Evolutionary conservation across 768 basidiomycete species (phyloP).

Genomic region (Trametes elegans): DNA sequence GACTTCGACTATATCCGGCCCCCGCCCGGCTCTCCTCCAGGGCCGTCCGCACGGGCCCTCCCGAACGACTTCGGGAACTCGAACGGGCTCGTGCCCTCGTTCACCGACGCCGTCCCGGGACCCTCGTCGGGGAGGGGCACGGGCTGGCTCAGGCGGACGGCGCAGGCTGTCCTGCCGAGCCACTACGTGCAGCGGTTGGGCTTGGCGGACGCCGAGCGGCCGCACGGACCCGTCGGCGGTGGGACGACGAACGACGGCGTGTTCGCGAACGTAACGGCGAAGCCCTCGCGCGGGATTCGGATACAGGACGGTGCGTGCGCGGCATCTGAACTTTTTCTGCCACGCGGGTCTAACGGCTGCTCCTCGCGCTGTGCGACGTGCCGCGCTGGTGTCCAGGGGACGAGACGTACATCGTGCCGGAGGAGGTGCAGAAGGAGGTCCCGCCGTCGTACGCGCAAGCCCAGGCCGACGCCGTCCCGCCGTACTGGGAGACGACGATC

Average conservation of each 20-base stretch:
- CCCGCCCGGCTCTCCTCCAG: constrained; percentile 81
- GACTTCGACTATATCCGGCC: constrained; percentile 69
- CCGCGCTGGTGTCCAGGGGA: constrained; percentile 46
- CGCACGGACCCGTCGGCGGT: constrained; percentile 53
- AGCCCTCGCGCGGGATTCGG: constrained; percentile 60
- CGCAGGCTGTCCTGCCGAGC: constrained; percentile 54
- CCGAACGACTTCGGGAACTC: constrained; percentile 75
- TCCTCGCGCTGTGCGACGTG: background rate
- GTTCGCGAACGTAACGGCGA: constrained; percentile 93
- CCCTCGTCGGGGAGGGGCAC: constrained; percentile 22
- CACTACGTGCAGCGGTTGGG: constrained; percentile 46
- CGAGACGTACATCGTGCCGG: constrained; percentile 73
- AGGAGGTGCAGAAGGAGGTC: constrained; percentile 77
- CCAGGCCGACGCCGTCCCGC: constrained; percentile 92
- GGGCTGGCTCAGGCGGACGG: constrained; percentile 58
- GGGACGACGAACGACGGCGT: constrained; percentile 85
- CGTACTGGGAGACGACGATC: constrained; percentile 98
- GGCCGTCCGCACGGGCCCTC: constrained; percentile 57
- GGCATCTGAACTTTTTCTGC: constrained; percentile 1
- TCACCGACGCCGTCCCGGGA: constrained; percentile 32
- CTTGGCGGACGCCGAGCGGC: constrained; percentile 34
- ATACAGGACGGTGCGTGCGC: constrained; percentile 55
- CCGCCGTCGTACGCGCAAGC: constrained; percentile 93
- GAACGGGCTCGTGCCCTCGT: constrained; percentile 64
- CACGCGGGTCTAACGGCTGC: background rate